Base-by-base conservation (phyloP, 768 basidiomycete species). In the Lactifluus hygrophoroides region DNA sequence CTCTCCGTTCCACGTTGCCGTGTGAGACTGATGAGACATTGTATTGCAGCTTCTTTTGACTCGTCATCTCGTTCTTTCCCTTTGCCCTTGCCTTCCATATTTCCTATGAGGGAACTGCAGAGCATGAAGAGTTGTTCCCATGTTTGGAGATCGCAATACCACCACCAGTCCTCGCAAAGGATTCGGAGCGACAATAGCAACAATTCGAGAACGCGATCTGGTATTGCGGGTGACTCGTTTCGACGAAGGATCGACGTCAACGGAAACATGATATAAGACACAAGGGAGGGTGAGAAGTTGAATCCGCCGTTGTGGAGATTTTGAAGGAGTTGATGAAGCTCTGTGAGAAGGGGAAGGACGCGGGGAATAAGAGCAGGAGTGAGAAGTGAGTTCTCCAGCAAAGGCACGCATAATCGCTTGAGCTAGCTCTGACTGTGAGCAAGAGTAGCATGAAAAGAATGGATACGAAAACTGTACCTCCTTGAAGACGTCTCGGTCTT, bases 61-160 rank as follows among this genome's bases (percentile, higher is more conserved):
- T 96, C 93, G 51, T 95, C 92, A 60, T 86, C 85, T 46, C 88
- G 77, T 34, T 75, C 76, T 67, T 80, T 86, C 16, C 71, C 78
- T 66, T 84, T 88, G n/a, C 79, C 83, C 69, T 83, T 90, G 23
- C 74, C 76, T 55, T 84, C 86, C 9, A 86, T 72, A 14, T 81
- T 79, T 19, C 83, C 84, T 6, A 89, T 69, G 32, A 87, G 75
- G 16, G 85, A 79, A 35, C 81, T 80, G 62, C 77, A 86, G 16
- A 91, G 74, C 75, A 84, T 86, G 69, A 94, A 90, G 25, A 93
- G 73, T 66, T 96, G 92, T 66, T 88, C 85, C 93, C 93, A 94
- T 27, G 83, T 70, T 54, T 75, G 75, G 37, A 80, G 49, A 46
- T 90, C 89, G 67, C 85, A 85, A 19, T 75, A 74, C 88, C 88